phyloP scores from a whole-genome alignment of 2,329 filamentous ascomycete genomes.

The Aureobasidium sp. region DNA sequence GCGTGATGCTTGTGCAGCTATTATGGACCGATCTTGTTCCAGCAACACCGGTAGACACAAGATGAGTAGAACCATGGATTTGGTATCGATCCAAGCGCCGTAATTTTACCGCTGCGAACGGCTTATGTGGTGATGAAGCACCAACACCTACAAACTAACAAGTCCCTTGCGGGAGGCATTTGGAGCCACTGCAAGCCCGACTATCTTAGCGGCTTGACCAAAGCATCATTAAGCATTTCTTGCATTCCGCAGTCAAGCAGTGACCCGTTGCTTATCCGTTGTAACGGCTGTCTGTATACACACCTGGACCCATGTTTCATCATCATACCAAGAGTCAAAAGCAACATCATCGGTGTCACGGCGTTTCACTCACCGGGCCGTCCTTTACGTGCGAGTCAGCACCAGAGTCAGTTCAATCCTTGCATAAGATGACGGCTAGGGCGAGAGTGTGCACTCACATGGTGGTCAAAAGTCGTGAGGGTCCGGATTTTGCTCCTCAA shows the following conservation, averaged over 20 bases:
- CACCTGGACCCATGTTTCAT: not conserved
- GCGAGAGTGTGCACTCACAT: not conserved
- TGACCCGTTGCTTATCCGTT: not conserved
- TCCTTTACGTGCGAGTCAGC: not conserved
- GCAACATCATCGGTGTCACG: slow-evolving; percentile 1
- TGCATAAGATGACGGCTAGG: slow-evolving; percentile 5
- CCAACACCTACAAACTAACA: not conserved
- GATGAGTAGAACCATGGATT: not conserved
- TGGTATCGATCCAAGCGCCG: not conserved
- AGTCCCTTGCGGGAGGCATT: not conserved
- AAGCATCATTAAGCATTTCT: not conserved
- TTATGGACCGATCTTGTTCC: not conserved
- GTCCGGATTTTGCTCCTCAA: no score
- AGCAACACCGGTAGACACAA: not conserved
- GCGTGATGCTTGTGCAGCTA: not conserved
- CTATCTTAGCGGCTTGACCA: not conserved
- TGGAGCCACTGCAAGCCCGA: slow-evolving; percentile 1
- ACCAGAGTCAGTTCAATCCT: not conserved
- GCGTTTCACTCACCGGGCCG: slow-evolving; percentile 1
- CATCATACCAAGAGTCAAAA: not conserved
- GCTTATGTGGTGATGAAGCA: not conserved
- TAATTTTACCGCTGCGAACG: not conserved
- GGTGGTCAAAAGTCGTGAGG: no score
- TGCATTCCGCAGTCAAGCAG: not conserved
- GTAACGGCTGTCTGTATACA: not conserved